Base-by-base conservation (phyloP, 345 rosid species). In the Xanthoceras sorbifolium region DNA sequence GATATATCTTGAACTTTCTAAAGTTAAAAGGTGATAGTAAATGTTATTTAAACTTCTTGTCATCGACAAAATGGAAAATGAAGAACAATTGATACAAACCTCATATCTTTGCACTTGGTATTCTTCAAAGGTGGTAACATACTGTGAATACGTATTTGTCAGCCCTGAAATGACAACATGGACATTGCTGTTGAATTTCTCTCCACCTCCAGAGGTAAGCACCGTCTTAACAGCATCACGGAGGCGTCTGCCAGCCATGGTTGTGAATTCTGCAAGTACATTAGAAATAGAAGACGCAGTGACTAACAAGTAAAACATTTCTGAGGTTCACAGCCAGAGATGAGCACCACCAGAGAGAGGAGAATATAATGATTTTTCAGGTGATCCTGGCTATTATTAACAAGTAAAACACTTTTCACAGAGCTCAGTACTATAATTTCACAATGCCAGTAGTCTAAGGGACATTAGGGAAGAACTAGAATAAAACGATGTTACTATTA, bases 201-300 rank as follows among this genome's bases (percentile, higher is more conserved):
- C 64, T 3, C 79, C 77, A 25, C 76, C 81, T 29, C 66, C 76
- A 52, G 89, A 78, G 44, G 78, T 74, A 32, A 91, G 88, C 64
- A 85, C 84, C 1, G 42, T 68, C 83, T 76, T 87, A 67, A 91
- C 85, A 69, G 93, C 94, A 72, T 91, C 90, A n/a, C 94, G 87
- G 32, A 91, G 93, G 32, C 86, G 90, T 82, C 94, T 87, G 25
- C 91, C 94, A 44, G 94, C 90, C 94, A 91, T 91, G 63, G 93
- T 87, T 40, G 94, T 86, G 76, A 91, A 91, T 79, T 91, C 93
- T 91, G 90, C 72, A 73, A 66, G 29, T 55, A 73, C 23, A 65
- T 78, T 25, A 26, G 11, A 38, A 64, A 38, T 29, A 40, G 23
- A 59, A 60, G 54, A 75, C n/a, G 44, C 40, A 40, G 59, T 6